Percentiles rank a stretch among this genome's conserved stretches.
Conservation (phyloP, 176 grass and related monocot species). For the Oryza coarctata region DNA sequence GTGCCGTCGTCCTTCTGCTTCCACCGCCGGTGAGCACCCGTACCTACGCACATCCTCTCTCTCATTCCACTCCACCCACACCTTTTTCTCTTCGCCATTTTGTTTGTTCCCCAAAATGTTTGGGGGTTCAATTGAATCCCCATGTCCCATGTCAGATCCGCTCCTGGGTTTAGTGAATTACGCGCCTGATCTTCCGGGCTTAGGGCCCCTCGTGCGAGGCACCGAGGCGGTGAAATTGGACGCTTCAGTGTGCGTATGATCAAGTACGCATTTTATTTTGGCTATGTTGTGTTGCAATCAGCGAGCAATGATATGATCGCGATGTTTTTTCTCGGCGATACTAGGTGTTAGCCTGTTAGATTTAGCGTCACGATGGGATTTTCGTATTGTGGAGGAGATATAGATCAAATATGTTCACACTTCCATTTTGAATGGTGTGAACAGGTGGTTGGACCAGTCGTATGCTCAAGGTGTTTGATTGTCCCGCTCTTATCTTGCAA, state of each 20-base stretch:
- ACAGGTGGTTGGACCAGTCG: neutral
- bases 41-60: neutral
- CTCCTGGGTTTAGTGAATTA: neutral
- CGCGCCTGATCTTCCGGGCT: neutral
- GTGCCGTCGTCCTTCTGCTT: neutral
- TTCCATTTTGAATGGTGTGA: neutral
- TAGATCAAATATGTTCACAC: neutral
- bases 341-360: neutral
- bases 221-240: neutral
- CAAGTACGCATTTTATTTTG: neutral
- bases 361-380: neutral
- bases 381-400: neutral
- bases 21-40: too few relatives aligned
- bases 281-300: slow-evolving; percentile 6
- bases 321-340: neutral
- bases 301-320: neutral
- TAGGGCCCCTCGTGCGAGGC: too few relatives aligned
- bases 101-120: too few relatives aligned
- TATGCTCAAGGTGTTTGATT: neutral
- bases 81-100: too few relatives aligned
- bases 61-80: neutral
- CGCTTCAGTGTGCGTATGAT: neutral
- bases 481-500: neutral
- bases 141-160: neutral
- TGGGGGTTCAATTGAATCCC: too few relatives aligned